A percentile compares a stretch with the other conserved stretches of the same genome.
These are phyloP conservation scores for Blastobotrys raffinosifermentans DNA, from an alignment of 1,139 yeast species.

Conservation along the genomic window DNA sequence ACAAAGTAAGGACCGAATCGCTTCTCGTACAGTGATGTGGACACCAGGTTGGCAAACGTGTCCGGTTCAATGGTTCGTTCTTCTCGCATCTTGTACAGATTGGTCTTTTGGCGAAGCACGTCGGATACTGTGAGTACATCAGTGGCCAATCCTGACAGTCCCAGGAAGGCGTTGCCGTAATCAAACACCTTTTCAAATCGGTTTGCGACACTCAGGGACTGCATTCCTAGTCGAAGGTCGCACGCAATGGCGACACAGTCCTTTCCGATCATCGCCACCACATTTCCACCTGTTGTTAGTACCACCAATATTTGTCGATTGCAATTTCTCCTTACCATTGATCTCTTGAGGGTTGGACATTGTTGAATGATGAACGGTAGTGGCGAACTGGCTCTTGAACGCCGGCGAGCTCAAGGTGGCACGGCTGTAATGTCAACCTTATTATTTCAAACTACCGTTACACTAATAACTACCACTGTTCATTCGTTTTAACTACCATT, in stretches of 20 bases:
- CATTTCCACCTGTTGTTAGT: conserved; percentile 65
- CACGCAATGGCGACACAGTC: conserved; percentile 98
- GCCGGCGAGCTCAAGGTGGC: too few species aligned
- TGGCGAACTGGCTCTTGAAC: too few species aligned
- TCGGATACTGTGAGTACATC: conserved; percentile 85
- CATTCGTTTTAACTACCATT: too few species aligned
- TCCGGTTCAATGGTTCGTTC: conserved; percentile 90
- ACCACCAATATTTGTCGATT: not conserved
- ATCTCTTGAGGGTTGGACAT: conserved; percentile 33
- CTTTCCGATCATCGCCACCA: conserved; percentile 98
- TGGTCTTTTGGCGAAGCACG: conserved; percentile 75
- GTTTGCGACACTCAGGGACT: conserved; percentile 86
- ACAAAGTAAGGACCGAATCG: conserved; percentile 95
- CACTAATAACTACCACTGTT: too few species aligned
- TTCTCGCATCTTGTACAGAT: conserved; percentile 84
- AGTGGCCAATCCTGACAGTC: conserved; percentile 91
- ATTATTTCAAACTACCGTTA: too few species aligned
- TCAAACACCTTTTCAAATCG: conserved; percentile 89
- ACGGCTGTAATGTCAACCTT: too few species aligned
- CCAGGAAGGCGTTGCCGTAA: conserved; percentile 80
- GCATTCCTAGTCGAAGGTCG: conserved; percentile 90
- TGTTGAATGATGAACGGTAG: too few species aligned
- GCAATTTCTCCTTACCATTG: conserved; percentile 25
- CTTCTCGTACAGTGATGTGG: conserved; percentile 81
- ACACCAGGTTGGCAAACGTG: conserved; percentile 87